Percentiles rank a stretch among this genome's conserved stretches.
Evolutionary conservation across 2,329 filamentous ascomycete species (phyloP).

Genomic region (Podosphaera fusca): DNA sequence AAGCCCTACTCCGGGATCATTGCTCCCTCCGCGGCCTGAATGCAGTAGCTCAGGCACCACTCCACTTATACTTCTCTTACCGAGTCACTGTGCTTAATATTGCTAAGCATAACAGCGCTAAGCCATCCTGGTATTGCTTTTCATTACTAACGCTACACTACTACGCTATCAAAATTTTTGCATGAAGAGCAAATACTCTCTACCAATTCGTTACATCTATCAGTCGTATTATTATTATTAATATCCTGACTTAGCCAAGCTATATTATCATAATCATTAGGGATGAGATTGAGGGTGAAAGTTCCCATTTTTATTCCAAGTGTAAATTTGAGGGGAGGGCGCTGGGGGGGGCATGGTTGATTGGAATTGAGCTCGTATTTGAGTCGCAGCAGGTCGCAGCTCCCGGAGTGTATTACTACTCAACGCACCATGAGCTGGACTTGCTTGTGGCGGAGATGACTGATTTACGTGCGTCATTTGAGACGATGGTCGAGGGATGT

Average conservation of each 20-base stretch:
- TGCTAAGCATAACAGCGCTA: too few relatives aligned
- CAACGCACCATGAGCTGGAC: neutral
- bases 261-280: neutral
- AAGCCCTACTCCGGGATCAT: too few relatives aligned
- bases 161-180: neutral
- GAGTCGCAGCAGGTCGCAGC: constrained; percentile 5
- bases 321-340: neutral
- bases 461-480: neutral
- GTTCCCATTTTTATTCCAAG: neutral
- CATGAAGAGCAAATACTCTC: neutral
- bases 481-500: neutral
- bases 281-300: neutral
- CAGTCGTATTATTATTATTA: neutral
- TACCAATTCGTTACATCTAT: neutral
- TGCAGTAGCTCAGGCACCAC: too few relatives aligned
- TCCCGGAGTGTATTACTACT: constrained; percentile 2
- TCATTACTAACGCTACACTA: neutral
- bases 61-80: too few relatives aligned
- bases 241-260: neutral
- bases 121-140: neutral
- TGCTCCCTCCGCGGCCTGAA: too few relatives aligned
- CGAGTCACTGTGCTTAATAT: too few relatives aligned
- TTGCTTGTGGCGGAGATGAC: neutral
- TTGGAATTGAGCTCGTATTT: neutral
- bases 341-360: neutral